A percentile compares a stretch with the other conserved stretches of the same genome.
Conservation (phyloP, 768 basidiomycete species). For the Tubosaeta sp. region DNA sequence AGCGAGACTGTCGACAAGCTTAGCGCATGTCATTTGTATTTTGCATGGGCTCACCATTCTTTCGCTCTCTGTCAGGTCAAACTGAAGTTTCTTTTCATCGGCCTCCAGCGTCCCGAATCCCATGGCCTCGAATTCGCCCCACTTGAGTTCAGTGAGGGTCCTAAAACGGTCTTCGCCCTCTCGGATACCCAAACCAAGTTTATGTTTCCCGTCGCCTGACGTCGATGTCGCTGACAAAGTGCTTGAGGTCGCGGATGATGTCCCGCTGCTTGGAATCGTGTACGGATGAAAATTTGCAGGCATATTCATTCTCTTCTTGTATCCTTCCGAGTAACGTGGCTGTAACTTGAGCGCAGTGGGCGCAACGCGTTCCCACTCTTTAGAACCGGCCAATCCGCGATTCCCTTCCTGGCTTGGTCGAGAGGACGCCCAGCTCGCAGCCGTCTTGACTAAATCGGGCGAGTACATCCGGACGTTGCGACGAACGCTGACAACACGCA, state of each 20-base stretch:
- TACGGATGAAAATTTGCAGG: conserved; percentile 56
- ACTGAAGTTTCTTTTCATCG: conserved; percentile 73
- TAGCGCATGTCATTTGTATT: conserved; percentile 5
- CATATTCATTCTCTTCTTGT: conserved; percentile 74
- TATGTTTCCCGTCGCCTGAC: conserved; percentile 29
- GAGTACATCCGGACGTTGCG: conserved; percentile 87
- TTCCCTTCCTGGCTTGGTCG: conserved; percentile 17
- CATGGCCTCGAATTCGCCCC: conserved; percentile 86
- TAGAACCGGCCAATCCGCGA: conserved; percentile 49
- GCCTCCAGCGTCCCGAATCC: conserved; percentile 62
- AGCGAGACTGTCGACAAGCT: conserved; percentile 43
- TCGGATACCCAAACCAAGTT: conserved; percentile 32
- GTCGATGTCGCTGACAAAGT: conserved; percentile 35
- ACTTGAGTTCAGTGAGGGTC: conserved; percentile 80
- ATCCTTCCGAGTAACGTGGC: conserved; percentile 71
- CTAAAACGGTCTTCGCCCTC: conserved; percentile 68
- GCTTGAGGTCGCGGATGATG: conserved; percentile 42
- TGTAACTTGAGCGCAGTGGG: conserved; percentile 55
- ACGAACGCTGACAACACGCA: conserved; percentile 73
- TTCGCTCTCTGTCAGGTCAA: conserved; percentile 89
- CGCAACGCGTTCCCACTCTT: conserved; percentile 75
- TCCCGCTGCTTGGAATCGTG: conserved; percentile 21
- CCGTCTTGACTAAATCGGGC: conserved; percentile 73
- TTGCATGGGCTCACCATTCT: conserved; percentile 42
- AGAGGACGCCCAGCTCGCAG: conserved; percentile 45